Evolutionary conservation across 2,329 filamentous ascomycete species (phyloP), one percentile per base, ranked within the genome.

Genomic region (Grosmannia clavigera): DNA sequence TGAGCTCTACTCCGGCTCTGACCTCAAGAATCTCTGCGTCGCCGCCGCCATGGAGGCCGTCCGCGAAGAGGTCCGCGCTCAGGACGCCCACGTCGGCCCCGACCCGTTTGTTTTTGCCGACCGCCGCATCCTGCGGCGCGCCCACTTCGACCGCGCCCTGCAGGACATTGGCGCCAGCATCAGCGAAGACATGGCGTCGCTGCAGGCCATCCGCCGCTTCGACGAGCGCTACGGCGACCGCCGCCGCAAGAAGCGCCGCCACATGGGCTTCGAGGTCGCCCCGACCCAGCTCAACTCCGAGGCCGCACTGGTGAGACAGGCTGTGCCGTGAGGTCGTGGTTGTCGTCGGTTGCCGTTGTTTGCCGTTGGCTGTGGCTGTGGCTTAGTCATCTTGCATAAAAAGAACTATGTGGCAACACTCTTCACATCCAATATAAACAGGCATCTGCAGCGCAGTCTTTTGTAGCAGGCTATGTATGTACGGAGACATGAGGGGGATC

Each of bases 141-240:
- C 78, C 2, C 94, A 99, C 73, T 97, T 99, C 68, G 87, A 92
- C 19, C 87, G 84, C 65, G 94, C 90, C 2, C 78, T 96, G 67
- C 81, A 84, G 67, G 92, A 97, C 72, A 96, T 99, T 66, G 89
- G 87, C 60, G 91, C 94, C 0, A 95, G 89, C 67, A 92, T 96
- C 65, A 92, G 84, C 67, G 92, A 96, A 72, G 92, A 99, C 68
- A 97, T 96, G 92, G 79, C 83, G 56, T 90, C 84, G 38, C 76
- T 99, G 63, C 83, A 84, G 65, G 88, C 89, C 14, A 96, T 99
- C 67, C 82, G 90, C 67, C 95, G 95, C 73, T 99, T 97, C 69
- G 94, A 99, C 70, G 90, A 96, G 74, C 88, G 92, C 71, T 99
- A 92, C 70, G 92, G 94, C 31, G 91, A 96, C 69, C 81, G 86